Evolutionary conservation across 805 yeast species (phyloP), one percentile per base, ranked within the genome.

Genomic region (Jamesozyma piceae): DNA sequence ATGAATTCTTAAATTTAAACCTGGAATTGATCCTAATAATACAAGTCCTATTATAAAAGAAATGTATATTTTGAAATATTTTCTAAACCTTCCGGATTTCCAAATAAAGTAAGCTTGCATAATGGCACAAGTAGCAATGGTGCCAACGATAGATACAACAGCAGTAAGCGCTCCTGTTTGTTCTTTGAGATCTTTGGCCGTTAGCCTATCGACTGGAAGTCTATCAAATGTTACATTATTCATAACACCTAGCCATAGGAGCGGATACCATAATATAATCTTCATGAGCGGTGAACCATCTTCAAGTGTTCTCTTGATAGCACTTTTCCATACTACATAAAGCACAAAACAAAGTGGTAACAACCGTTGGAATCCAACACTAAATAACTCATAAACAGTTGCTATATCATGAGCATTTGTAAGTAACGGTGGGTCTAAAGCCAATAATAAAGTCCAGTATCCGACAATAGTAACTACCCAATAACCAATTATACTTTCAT

Each of bases 201-300:
- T 84, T 35, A 90, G 67, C 43, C 98, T 68, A 57, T 90, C 97
- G 10, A 89, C 80, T 0, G 97, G 95, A 10, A 90, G 63, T 46
- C 89, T 67, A 56, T 88, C 97, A 64, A 90, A 87, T 0, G 95
- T 86, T 52, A 85, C 72, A 62, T 87, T 89, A 60, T 89, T 88
- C 53, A 88, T 69, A 28, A 84, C 71, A 1, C 96, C 95, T 2
- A 84, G 53, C 94, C 95, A 86, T 55, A 82, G 82, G 2, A 81
- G 67, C 0, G 89, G 82, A 48, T 82, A 83, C 92, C 95, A 89
- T 20, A 65, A 22, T 0, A 59, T 17, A 1, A 59, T 35, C 42
- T 66, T 71, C 4, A 62, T 54, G n/a, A 68, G n/a, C 0, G 71
- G 66, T 0, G 74, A 68, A 0, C 69, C 65, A n/a, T 61, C 55